Conservation (phyloP, 768 basidiomycete genomes). For the Clitopilus hobsonii region DNA sequence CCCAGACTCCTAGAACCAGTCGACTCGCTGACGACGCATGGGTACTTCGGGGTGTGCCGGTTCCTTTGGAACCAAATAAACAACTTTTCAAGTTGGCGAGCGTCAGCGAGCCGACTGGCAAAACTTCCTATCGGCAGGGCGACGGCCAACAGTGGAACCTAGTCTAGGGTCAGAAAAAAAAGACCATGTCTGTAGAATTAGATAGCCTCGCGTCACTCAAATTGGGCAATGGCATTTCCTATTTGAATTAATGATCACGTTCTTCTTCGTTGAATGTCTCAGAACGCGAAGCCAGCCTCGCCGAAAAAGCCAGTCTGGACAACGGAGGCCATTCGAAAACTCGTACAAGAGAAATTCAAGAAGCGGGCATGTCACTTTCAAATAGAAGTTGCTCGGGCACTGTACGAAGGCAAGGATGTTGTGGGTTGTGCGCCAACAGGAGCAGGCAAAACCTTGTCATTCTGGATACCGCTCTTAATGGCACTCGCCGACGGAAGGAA, state of each 20-base stretch:
- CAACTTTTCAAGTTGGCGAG: not conserved
- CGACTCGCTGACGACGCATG: not conserved
- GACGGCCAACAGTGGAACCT: not conserved
- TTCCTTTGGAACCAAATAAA: not conserved
- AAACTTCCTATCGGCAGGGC: not conserved
- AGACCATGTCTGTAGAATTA: not conserved
- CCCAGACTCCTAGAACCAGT: not conserved
- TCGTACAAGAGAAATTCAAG: conserved; percentile 2
- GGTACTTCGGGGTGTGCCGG: not conserved
- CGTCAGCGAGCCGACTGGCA: conserved; percentile 1
- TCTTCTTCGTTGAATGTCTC: not conserved
- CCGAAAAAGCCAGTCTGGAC: not conserved
- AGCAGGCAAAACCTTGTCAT: conserved; percentile 8
- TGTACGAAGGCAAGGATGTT: conserved; percentile 5
- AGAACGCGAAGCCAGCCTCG: not conserved
- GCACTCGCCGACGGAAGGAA: conserved; percentile 6
- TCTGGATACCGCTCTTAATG: conserved; percentile 10
- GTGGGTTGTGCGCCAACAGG: conserved; percentile 7
- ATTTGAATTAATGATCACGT: not conserved
- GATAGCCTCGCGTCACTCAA: not conserved
- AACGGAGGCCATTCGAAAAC: conserved; percentile 1
- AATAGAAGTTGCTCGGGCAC: conserved; percentile 2
- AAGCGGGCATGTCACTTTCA: conserved; percentile 8
- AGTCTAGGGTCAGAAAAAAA: not conserved
- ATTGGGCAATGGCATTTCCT: not conserved